A percentile compares a stretch with the other conserved stretches of the same genome.
Evolutionary conservation across 83 land plant species (phyloP).

Genomic region (Isoetes engelmannii): DNA sequence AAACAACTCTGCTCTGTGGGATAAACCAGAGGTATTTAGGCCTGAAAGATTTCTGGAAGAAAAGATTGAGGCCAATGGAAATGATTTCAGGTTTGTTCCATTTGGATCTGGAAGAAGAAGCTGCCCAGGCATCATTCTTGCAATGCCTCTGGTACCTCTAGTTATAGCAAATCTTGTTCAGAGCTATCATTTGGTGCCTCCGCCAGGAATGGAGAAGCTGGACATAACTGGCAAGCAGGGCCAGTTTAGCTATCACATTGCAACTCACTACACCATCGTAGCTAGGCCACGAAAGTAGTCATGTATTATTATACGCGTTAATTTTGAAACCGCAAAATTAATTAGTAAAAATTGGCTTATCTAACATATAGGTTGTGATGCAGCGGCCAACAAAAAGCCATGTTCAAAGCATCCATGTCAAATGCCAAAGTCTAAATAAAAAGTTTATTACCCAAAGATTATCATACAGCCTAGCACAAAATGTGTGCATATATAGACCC

Average conservation of each 20-base stretch:
- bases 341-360: no score
- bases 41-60: conserved; percentile 64
- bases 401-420: no score
- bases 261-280: conserved; percentile 36
- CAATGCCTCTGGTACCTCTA: conserved; percentile 28
- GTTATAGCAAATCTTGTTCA: conserved; percentile 28
- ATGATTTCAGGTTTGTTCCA: conserved; percentile 50
- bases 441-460: no score
- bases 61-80: conserved; percentile 60
- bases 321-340: no score
- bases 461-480: no score
- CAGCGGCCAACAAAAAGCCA: no score
- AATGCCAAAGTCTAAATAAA: no score
- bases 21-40: conserved; percentile 55
- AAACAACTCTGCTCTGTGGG: conserved; percentile 65
- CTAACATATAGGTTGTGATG: no score
- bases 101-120: conserved; percentile 32
- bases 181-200: conserved; percentile 30
- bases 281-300: conserved; percentile 7
- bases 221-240: conserved; percentile 54
- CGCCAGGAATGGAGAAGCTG: conserved; percentile 38
- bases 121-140: conserved; percentile 37
- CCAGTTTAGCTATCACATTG: conserved; percentile 49
- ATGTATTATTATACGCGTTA: no score
- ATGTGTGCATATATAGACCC: no score